Conservation (phyloP, 306 rosid species). For the Biancaea sappan region DNA sequence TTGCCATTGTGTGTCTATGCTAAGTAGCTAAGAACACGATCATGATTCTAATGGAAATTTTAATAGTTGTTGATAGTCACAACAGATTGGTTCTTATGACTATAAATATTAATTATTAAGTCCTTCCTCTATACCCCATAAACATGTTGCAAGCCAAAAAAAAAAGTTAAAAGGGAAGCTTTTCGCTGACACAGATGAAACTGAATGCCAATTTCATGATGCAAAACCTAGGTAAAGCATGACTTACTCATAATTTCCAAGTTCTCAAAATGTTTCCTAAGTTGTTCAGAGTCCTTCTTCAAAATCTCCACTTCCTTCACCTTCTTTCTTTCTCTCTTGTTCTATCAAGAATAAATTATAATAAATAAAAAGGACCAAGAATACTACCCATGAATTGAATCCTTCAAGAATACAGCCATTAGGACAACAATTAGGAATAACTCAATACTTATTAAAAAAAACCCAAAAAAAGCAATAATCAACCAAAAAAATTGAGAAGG, state of each 20-base stretch:
- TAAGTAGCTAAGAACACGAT: not conserved
- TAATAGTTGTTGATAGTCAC: not conserved
- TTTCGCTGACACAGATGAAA: not conserved
- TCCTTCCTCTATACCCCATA: not conserved
- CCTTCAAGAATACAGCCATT: not conserved
- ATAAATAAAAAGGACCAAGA: not conserved
- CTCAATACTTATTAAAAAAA: not conserved
- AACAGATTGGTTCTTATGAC: constrained; percentile 8
- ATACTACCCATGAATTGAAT: not conserved
- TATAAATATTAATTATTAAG: constrained; percentile 8
- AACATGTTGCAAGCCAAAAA: not conserved
- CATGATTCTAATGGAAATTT: not conserved
- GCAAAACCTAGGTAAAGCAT: not conserved
- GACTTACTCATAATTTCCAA: constrained; percentile 90
- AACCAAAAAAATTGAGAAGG: not conserved
- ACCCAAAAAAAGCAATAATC: not conserved
- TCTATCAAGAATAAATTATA: constrained; percentile 46
- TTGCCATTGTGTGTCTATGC: not conserved
- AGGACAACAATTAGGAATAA: constrained; percentile 8
- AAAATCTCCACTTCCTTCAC: constrained; percentile 96
- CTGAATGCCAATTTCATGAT: not conserved
- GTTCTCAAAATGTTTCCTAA: constrained; percentile 83
- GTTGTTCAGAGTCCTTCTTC: constrained; percentile 89
- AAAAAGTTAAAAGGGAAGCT: not conserved
- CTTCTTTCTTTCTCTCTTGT: constrained; percentile 92